Base-by-base conservation (phyloP, 371 early-diverging fungal genomes). In the Mortierella sp. region DNA sequence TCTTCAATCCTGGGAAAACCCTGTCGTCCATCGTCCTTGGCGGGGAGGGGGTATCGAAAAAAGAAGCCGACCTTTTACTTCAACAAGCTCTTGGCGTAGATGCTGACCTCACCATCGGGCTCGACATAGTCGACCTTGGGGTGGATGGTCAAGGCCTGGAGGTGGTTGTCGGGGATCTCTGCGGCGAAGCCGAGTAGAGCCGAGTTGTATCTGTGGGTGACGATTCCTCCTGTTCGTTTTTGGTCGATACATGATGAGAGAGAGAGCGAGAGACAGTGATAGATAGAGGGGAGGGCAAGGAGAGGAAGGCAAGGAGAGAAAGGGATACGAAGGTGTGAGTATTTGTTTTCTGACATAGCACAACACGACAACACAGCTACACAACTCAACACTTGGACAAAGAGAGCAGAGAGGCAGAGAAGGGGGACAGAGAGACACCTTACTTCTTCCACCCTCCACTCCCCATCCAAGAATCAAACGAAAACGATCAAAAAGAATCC, bases 91-190 rank as follows among this genome's bases (percentile, higher is more conserved):
- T 77, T 9, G 55, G 87, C 89, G 63, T 89, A 88, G 44, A 85
- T 86, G 48, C 87, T 80, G 47, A 90, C 90, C 48, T 84, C 79
- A 41, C 90, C 90, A 80, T 91, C 91, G 37, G 91, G 80, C 76
- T 91, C 90, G 53, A 91, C 65, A 44, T 70, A 74, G 5, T 86
- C 68, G 37, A 91, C 66, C 4, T 86, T 8, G 0, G 71, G 77
- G 7, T 83, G 67, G n/a, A 70, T 52, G 10, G 47, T 43, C 63
- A 88, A 69, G 31, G 86, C 2, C 87, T 85, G 44, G 22, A 83
- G 10, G 22, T 43, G 13, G 43, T 69, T 68, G 65, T 89, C 88
- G 37, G 90, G 90, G 13, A 91, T 76, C 37, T 79, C 65, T 41
- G 89, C 90, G 26, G 90, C 71, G 77, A 87, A 83, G 2, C 84